Conservation (phyloP, 805 yeast species). For the Kazachstania taianensis region DNA sequence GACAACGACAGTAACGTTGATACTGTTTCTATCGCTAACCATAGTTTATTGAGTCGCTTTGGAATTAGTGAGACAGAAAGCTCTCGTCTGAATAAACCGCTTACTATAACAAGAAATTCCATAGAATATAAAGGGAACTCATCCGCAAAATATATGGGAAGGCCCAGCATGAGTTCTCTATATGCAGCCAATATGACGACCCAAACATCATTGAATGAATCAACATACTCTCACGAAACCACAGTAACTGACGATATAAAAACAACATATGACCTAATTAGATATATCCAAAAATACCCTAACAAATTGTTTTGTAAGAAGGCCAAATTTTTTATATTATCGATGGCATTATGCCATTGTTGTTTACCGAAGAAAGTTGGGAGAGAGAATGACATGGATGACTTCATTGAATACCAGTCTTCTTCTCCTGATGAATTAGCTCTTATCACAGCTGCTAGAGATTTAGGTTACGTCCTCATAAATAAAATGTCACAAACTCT, state of each 20-base stretch:
- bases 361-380: constrained; percentile 57
- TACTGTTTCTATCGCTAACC: constrained; percentile 18
- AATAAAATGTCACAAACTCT: constrained; percentile 54
- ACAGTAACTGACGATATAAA: constrained; percentile 29
- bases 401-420: constrained; percentile 70
- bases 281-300: constrained; percentile 65
- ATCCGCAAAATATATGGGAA: constrained; percentile 35
- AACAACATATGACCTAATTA: constrained; percentile 57
- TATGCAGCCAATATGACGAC: constrained; percentile 7
- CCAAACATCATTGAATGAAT: constrained; percentile 1
- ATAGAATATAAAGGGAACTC: constrained; percentile 36
- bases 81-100: background rate
- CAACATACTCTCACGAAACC: too few relatives aligned
- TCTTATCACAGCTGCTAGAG: constrained; percentile 86
- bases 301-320: constrained; percentile 55
- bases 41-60: constrained; percentile 10
- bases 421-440: constrained; percentile 97
- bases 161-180: constrained; percentile 48
- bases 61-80: too few relatives aligned
- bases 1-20: constrained; percentile 9
- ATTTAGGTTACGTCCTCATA: constrained; percentile 79
- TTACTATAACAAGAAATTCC: constrained; percentile 21
- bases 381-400: constrained; percentile 26
- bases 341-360: constrained; percentile 81
- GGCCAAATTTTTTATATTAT: constrained; percentile 69